phyloP scores from a whole-genome alignment of 1,139 yeast species.

The Blastobotrys capitulatus region DNA sequence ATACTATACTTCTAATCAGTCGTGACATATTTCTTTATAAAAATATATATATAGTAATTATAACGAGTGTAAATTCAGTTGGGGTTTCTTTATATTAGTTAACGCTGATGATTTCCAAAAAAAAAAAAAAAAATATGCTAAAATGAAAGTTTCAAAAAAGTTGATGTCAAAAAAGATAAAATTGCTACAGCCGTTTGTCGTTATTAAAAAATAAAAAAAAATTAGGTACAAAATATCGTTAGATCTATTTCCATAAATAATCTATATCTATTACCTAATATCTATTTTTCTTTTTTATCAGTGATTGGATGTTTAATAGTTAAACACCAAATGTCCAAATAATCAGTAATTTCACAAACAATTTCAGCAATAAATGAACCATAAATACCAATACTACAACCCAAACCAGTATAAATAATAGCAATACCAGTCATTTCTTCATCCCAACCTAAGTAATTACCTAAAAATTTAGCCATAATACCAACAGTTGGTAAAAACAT shows the following conservation, averaged over 20 bases:
- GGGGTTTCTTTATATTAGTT: too few relatives aligned
- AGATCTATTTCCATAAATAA: neutral
- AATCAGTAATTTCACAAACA: slow-evolving; percentile 74
- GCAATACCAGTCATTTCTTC: slow-evolving; percentile 22
- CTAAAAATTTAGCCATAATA: slow-evolving; percentile 36
- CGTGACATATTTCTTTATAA: slow-evolving; percentile 15
- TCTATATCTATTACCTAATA: too few relatives aligned
- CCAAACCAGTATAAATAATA: slow-evolving; percentile 64
- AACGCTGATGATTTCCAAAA: too few relatives aligned
- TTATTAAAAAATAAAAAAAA: neutral
- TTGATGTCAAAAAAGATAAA: too few relatives aligned
- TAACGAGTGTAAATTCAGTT: neutral
- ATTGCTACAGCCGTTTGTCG: too few relatives aligned
- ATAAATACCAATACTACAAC: slow-evolving; percentile 71
- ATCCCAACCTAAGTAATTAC: slow-evolving; percentile 29
- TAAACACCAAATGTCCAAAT: slow-evolving; percentile 79
- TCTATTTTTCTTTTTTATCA: slow-evolving; percentile 39
- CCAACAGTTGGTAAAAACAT: slow-evolving; percentile 62
- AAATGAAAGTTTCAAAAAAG: too few relatives aligned
- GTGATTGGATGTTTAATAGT: slow-evolving; percentile 71
- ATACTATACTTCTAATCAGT: slow-evolving; percentile 21
- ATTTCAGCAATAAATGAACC: slow-evolving; percentile 76
- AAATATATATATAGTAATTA: neutral
- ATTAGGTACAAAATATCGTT: neutral
- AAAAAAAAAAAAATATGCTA: too few relatives aligned